Conservation (phyloP, 352 stramenopile genomes). For the Globisporangium cederbergense region DNA sequence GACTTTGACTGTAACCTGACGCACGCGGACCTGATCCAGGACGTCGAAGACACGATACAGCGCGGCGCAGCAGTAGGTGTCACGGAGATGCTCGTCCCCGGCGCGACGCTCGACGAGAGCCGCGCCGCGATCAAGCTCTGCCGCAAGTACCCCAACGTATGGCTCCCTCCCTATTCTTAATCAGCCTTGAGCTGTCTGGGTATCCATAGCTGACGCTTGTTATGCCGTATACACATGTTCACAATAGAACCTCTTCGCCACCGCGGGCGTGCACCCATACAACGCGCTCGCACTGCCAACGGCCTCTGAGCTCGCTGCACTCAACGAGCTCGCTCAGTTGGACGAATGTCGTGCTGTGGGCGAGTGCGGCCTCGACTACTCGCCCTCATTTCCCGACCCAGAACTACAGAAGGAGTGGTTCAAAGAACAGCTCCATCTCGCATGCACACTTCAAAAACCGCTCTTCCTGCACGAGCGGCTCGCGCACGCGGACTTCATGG, state of each 20-base stretch:
- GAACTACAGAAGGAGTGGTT: conserved; percentile 68
- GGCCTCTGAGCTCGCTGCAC: conserved; percentile 25
- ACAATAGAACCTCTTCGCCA: conserved; percentile 49
- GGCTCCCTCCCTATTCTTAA: background rate
- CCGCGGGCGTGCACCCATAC: conserved; percentile 77
- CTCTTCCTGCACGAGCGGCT: conserved; percentile 83
- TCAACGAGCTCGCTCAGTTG: conserved; percentile 33
- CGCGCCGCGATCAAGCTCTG: conserved; percentile 53
- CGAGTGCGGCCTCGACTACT: conserved; percentile 84
- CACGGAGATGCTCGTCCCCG: conserved; percentile 72
- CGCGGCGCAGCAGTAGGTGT: conserved; percentile 39
- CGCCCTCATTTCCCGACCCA: conserved; percentile 42
- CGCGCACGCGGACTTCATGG: conserved; percentile 73
- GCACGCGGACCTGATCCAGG: conserved; percentile 50
- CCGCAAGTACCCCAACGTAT: conserved; percentile 33
- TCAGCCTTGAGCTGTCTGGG: background rate
- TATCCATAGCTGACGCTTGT: background rate
- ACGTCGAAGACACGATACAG: conserved; percentile 39
- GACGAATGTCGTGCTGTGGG: conserved; percentile 49
- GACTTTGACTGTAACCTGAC: conserved; percentile 86
- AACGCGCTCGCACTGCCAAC: conserved; percentile 46
- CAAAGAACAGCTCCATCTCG: conserved; percentile 51
- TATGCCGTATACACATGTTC: background rate
- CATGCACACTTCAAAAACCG: conserved; percentile 61
- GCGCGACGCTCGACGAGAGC: conserved; percentile 67